Evolutionary conservation across 495 filamentous ascomycete genomes (phyloP).

Genomic region (Aspergillus baeticus): DNA sequence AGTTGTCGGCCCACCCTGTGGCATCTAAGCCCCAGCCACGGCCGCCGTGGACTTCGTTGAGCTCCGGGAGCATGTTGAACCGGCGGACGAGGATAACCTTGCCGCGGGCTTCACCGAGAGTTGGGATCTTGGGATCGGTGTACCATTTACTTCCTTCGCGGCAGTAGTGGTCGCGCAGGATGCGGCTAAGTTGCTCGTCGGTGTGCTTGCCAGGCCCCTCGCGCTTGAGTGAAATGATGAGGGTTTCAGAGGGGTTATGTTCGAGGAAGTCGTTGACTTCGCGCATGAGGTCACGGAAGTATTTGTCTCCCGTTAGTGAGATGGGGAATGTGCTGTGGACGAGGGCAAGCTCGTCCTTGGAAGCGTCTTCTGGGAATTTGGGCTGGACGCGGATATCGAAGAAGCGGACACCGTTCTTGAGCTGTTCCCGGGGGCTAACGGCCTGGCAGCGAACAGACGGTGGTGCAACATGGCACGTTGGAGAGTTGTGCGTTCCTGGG

Average conservation of each 20-base stretch:
- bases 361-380: constrained; percentile 51
- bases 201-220: constrained; percentile 80
- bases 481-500: constrained; percentile 93
- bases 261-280: constrained; percentile 74
- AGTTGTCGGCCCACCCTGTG: constrained; percentile 85
- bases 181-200: constrained; percentile 73
- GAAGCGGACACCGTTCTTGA: constrained; percentile 90
- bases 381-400: constrained; percentile 85
- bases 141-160: constrained; percentile 68
- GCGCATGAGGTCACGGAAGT: constrained; percentile 69
- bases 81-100: constrained; percentile 85
- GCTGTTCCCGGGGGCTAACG: constrained; percentile 69
- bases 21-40: constrained; percentile 81
- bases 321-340: constrained; percentile 82
- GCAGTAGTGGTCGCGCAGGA: constrained; percentile 71
- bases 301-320: constrained; percentile 66
- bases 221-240: constrained; percentile 88
- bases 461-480: constrained; percentile 76
- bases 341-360: constrained; percentile 58
- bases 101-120: constrained; percentile 75
- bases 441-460: constrained; percentile 94
- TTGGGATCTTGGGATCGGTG: constrained; percentile 74
- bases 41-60: constrained; percentile 59
- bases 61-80: constrained; percentile 62
- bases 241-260: constrained; percentile 70